Conservation (phyloP, 2,329 filamentous ascomycete genomes). For the Phialemonium atrogriseum region DNA sequence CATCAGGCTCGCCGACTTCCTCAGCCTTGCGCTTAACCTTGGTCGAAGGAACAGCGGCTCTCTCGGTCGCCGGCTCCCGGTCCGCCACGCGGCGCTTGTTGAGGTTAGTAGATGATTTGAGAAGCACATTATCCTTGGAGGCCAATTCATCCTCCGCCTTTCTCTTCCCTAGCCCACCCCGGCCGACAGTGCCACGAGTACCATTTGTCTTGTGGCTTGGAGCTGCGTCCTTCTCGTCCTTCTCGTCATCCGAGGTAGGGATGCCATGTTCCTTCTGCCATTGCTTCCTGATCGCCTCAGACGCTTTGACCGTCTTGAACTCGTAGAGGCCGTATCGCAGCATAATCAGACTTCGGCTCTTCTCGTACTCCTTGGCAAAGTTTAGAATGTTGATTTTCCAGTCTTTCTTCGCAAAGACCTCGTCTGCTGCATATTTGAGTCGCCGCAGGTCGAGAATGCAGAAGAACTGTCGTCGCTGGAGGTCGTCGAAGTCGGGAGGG, state of each 20-base stretch:
- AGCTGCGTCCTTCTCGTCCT: slow-evolving; percentile 16
- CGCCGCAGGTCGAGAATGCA: slow-evolving; percentile 54
- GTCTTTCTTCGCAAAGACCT: slow-evolving; percentile 52
- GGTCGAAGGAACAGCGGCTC: slow-evolving; percentile 24
- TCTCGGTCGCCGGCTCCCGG: slow-evolving; percentile 27
- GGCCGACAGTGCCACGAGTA: slow-evolving; percentile 12
- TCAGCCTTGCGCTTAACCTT: slow-evolving; percentile 48
- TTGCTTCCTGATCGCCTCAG: slow-evolving; percentile 46
- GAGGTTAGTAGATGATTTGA: slow-evolving; percentile 24
- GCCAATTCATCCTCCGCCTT: slow-evolving; percentile 46
- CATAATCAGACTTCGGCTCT: slow-evolving; percentile 53
- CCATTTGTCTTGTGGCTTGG: slow-evolving; percentile 27
- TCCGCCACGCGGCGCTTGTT: slow-evolving; percentile 43
- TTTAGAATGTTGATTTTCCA: slow-evolving; percentile 56
- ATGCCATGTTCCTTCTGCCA: slow-evolving; percentile 51
- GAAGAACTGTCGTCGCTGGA: slow-evolving; percentile 54
- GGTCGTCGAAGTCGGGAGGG: slow-evolving; percentile 47
- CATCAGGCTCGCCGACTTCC: slow-evolving; percentile 31
- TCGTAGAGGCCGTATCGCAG: slow-evolving; percentile 54
- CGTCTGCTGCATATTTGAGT: slow-evolving; percentile 53
- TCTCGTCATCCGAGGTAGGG: slow-evolving; percentile 39
- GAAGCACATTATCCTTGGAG: slow-evolving; percentile 26
- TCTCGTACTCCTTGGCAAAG: slow-evolving; percentile 57
- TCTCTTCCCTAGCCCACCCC: slow-evolving; percentile 33
- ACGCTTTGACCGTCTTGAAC: slow-evolving; percentile 54